Base-by-base conservation (phyloP, 2,329 filamentous ascomycete species). In the Sporothrix inflata region DNA sequence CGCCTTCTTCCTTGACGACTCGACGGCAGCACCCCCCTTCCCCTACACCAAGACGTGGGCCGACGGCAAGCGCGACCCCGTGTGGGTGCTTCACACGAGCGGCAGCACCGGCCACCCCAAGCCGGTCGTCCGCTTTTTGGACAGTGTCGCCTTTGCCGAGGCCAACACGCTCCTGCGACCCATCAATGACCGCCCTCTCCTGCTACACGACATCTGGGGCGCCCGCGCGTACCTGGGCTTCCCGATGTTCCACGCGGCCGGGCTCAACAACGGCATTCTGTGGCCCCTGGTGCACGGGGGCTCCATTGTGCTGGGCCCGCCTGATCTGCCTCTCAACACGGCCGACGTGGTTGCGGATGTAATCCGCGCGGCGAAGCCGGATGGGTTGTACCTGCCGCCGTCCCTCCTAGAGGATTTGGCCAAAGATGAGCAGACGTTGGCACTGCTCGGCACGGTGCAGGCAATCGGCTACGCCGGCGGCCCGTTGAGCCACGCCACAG, bases 51-150 rank as follows among this genome's bases (percentile, higher is more conserved):
- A 74, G 69, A 68, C 73, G 78, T 85, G 81, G 42, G 82, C 84
- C 4, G 76, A 84, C 69, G 83, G 80, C 0, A 76, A 80, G 71
- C 82, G 80, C 78, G 83, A 85, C 4, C 83, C 84, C 0, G 69
- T 82, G 3, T 57, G 80, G 3, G 79, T 85, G 1, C 74, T 85
- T 9, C 84, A 86, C 75, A 85, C 84, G 0, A 84, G 82, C 69
- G 84, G 84, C 6, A 84, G 81, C 55, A 85, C 84, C 0, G 84
- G 84, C 0, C 77, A 84, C 3, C 84, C 84, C 0, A 85, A 84
- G 75, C 84, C 84, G 1, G 79, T 86, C n/a, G 74, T 83, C 11
- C 53, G 53, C 1, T 63, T 30, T 6, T 16, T 61, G 3, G 69
- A 63, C 27, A 70, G 69, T n/a, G 42, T 70, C 11, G 69, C 69